A percentile compares a stretch with the other conserved stretches of the same genome.
These are phyloP conservation scores for Chaetomidium leptoderma DNA, from an alignment of 495 filamentous ascomycete genomes.

Conservation along the genomic window DNA sequence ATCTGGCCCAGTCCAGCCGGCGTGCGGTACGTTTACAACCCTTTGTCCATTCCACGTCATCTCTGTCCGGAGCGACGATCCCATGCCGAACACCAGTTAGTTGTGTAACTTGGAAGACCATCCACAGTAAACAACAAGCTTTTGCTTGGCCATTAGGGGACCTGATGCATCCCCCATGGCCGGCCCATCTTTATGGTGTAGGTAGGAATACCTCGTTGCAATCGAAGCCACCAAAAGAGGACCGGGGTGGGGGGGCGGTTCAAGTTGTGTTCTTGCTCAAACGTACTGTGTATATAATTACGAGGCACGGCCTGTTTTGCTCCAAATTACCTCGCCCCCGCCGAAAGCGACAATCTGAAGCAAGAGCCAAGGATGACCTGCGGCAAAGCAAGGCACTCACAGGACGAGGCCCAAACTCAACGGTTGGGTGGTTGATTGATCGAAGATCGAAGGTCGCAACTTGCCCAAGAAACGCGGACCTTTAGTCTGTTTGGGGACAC, in stretches of 20 bases:
- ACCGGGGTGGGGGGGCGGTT: no score
- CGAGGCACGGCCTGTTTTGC: slow-evolving; percentile 1
- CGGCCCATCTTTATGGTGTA: neutral
- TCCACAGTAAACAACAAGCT: neutral
- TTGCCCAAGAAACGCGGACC: no score
- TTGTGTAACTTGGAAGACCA: neutral
- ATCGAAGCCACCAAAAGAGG: no score
- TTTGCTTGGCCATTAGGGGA: neutral
- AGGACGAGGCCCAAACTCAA: neutral
- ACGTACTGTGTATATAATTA: no score
- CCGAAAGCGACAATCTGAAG: slow-evolving; percentile 4
- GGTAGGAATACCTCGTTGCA: no score
- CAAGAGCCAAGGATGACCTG: neutral
- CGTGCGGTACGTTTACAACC: neutral
- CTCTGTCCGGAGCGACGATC: neutral
- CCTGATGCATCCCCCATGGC: neutral
- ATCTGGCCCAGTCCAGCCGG: neutral
- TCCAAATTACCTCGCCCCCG: neutral
- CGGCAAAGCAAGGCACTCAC: slow-evolving; percentile 15
- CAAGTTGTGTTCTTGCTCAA: no score
- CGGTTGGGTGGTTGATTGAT: neutral
- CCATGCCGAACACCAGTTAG: neutral
- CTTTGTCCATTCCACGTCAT: slow-evolving; percentile 7
- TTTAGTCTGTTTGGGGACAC: no score
- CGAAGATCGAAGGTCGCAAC: no score